Evolutionary conservation across 2,329 filamentous ascomycete species (phyloP).

Genomic region (Venturiaceae sp.): DNA sequence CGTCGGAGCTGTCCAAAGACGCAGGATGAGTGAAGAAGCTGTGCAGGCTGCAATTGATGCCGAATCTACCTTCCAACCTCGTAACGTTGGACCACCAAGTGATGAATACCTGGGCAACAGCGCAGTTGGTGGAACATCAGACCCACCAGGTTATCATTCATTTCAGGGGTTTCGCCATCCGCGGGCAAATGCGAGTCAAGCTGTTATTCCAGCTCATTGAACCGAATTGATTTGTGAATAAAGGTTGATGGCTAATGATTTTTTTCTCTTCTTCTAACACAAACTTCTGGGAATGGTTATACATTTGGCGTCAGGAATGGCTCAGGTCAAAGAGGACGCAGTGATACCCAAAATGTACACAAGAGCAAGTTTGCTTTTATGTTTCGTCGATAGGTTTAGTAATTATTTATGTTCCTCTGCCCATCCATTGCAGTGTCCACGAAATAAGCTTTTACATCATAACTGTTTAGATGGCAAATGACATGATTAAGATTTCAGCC

Average conservation of each 20-base stretch:
- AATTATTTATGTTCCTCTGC: no score
- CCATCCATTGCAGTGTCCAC: no score
- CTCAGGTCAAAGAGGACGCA: neutral
- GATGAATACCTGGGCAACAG: neutral
- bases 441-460: no score
- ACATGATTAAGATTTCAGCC: no score
- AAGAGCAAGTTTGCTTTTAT: neutral
- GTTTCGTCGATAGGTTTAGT: no score
- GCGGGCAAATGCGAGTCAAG: neutral
- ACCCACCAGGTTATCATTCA: neutral
- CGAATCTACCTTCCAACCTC: neutral
- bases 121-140: neutral
- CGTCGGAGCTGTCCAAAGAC: neutral
- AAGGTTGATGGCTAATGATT: neutral
- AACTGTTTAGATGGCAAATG: no score
- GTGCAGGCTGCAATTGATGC: conserved; percentile 1
- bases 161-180: neutral
- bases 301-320: neutral
- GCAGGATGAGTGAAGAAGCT: neutral
- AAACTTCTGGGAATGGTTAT: neutral
- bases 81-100: conserved; percentile 4
- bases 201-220: neutral
- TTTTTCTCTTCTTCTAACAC: neutral
- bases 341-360: neutral
- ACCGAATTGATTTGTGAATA: neutral